Percentiles rank a stretch among this genome's conserved stretches.
Conservation (phyloP, 768 basidiomycete species). For the Boletus huronensis region DNA sequence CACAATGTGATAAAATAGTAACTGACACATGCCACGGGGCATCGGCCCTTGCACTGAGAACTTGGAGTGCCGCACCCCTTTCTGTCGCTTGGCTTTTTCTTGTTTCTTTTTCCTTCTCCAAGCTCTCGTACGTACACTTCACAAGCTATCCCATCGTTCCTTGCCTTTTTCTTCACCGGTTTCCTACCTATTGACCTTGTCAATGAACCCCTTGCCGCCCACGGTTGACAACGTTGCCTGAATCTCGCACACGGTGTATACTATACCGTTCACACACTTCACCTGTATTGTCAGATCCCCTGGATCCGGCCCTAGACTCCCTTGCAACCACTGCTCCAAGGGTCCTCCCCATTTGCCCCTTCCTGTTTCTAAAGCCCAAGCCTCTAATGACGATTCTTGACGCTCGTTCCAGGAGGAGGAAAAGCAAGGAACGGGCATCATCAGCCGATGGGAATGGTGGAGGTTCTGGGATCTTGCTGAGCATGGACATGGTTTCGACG, state of each 20-base stretch:
- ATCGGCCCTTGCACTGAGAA: background rate
- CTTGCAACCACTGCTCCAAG: background rate
- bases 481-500: slow-evolving; percentile 50
- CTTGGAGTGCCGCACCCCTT: slow-evolving; percentile 1
- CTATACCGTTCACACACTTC: slow-evolving; percentile 5
- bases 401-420: slow-evolving; percentile 3
- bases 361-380: background rate
- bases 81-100: slow-evolving; percentile 1
- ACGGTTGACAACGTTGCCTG: slow-evolving; percentile 8
- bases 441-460: slow-evolving; percentile 45
- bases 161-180: background rate
- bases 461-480: slow-evolving; percentile 53
- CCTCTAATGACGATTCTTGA: slow-evolving; percentile 12
- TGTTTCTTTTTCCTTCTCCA: background rate
- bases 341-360: background rate
- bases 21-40: background rate
- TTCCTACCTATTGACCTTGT: background rate
- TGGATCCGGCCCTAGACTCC: background rate
- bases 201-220: slow-evolving; percentile 9
- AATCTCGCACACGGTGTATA: slow-evolving; percentile 20
- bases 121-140: background rate
- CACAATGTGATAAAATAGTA: slow-evolving; percentile 2
- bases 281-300: background rate
- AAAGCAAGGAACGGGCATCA: slow-evolving; percentile 10
- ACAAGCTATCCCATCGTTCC: background rate